A percentile compares a stretch with the other conserved stretches of the same genome.
Evolutionary conservation across 495 filamentous ascomycete species (phyloP).

Genomic region (Penicillium malachiteum): DNA sequence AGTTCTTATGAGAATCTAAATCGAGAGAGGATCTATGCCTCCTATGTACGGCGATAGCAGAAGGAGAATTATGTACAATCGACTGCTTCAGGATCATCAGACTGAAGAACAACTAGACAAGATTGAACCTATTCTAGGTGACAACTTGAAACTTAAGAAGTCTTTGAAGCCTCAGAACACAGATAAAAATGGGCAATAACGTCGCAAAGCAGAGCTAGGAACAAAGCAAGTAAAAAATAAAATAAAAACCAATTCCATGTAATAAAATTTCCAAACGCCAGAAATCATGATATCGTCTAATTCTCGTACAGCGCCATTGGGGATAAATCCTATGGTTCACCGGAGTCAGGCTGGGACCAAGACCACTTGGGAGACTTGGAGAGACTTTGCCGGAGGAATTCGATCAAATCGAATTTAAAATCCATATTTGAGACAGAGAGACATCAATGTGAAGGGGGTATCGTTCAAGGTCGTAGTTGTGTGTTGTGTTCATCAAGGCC

Average conservation of each 20-base stretch:
- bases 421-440: slow-evolving; percentile 3
- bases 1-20: neutral
- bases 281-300: slow-evolving; percentile 13
- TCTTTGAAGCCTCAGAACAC: neutral
- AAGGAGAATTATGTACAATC: neutral
- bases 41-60: neutral
- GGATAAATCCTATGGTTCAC: too few relatives aligned
- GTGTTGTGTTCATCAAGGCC: slow-evolving; percentile 15
- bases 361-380: neutral
- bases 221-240: neutral
- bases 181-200: too few relatives aligned
- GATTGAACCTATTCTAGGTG: neutral
- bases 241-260: neutral
- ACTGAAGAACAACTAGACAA: neutral
- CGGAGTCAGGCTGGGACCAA: neutral
- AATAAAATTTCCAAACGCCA: slow-evolving; percentile 16
- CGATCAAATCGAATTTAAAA: neutral
- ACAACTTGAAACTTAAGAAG: neutral
- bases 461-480: slow-evolving; percentile 25
- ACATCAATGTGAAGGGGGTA: slow-evolving; percentile 19
- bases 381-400: neutral
- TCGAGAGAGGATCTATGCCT: neutral
- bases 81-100: neutral
- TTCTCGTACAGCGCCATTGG: slow-evolving; percentile 8
- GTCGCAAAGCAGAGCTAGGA: neutral